Evolutionary conservation across 2,329 filamentous ascomycete species (phyloP).

Genomic region (Beauveria rudraprayagi): DNA sequence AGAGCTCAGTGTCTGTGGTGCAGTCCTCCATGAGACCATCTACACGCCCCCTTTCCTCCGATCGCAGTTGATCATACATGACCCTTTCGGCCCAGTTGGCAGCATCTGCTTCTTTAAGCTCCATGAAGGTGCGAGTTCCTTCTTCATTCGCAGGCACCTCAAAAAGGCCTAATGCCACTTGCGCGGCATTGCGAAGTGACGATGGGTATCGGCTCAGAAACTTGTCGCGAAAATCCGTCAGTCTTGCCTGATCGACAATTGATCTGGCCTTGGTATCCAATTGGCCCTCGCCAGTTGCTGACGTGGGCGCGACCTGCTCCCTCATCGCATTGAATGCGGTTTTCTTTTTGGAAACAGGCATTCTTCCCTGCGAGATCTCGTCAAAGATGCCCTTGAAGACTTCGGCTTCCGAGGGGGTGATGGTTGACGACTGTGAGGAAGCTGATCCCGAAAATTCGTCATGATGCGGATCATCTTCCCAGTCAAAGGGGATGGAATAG

Average conservation of each 20-base stretch:
- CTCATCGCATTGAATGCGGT: constrained; percentile 1
- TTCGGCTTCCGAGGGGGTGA: constrained; percentile 48
- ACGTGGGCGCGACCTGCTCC: neutral
- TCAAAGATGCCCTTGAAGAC: constrained; percentile 53
- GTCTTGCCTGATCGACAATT: constrained; percentile 25
- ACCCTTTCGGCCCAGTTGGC: constrained; percentile 27
- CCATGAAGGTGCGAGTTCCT: constrained; percentile 17
- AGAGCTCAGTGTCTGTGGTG: constrained; percentile 55
- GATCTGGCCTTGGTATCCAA: constrained; percentile 18
- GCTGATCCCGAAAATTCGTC: constrained; percentile 17
- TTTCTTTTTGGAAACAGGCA: constrained; percentile 22
- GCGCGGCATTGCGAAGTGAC: constrained; percentile 31
- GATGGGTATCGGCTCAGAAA: constrained; percentile 30
- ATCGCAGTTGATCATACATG: constrained; percentile 29
- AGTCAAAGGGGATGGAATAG: constrained; percentile 46
- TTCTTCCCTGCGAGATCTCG: constrained; percentile 30
- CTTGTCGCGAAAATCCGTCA: constrained; percentile 25
- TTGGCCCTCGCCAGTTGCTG: neutral
- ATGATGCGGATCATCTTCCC: constrained; percentile 23
- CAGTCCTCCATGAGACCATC: constrained; percentile 46
- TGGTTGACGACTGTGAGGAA: constrained; percentile 34
- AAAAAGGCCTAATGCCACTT: constrained; percentile 31
- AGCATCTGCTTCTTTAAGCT: constrained; percentile 24
- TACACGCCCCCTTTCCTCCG: constrained; percentile 43
- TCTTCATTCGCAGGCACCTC: constrained; percentile 23